phyloP scores from a whole-genome alignment of 176 grass and related monocot species.

The Ensete ventricosum region DNA sequence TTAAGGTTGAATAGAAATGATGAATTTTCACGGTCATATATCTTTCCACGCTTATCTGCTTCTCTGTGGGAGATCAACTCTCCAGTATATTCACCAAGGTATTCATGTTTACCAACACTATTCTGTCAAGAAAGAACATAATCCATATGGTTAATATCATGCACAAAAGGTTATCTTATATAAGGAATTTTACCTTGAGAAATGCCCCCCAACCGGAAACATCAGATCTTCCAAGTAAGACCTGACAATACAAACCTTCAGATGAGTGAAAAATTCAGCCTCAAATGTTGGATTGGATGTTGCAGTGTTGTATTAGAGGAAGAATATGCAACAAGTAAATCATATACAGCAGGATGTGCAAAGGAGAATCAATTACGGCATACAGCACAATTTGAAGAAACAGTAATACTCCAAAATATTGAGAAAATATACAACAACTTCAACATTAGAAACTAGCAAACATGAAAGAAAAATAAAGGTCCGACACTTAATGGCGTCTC shows the following conservation, averaged over 20 bases:
- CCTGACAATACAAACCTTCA: slow-evolving; percentile 25
- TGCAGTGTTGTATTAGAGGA: not conserved
- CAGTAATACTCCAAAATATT: not conserved
- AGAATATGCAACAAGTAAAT: not conserved
- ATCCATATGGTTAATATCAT: not conserved
- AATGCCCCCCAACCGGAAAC: slow-evolving; percentile 96
- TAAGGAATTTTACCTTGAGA: slow-evolving; percentile 51
- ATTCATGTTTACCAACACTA: slow-evolving; percentile 88
- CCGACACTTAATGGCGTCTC: no score
- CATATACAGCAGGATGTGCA: not conserved
- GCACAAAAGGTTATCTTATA: slow-evolving; percentile 4
- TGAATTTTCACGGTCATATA: slow-evolving; percentile 93
- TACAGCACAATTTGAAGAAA: not conserved
- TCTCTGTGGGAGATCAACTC: slow-evolving; percentile 94
- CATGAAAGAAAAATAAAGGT: no score
- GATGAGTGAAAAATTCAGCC: not conserved
- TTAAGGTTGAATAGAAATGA: slow-evolving; percentile 97
- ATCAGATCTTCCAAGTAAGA: slow-evolving; percentile 91
- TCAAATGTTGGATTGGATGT: not conserved
- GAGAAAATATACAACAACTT: not conserved
- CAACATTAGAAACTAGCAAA: not conserved
- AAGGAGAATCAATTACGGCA: not conserved
- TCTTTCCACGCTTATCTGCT: slow-evolving; percentile 94
- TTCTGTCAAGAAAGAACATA: slow-evolving; percentile 44
- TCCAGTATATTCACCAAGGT: slow-evolving; percentile 94